Evolutionary conservation across 495 filamentous ascomycete species (phyloP).

Genomic region (Penicillium taxi): DNA sequence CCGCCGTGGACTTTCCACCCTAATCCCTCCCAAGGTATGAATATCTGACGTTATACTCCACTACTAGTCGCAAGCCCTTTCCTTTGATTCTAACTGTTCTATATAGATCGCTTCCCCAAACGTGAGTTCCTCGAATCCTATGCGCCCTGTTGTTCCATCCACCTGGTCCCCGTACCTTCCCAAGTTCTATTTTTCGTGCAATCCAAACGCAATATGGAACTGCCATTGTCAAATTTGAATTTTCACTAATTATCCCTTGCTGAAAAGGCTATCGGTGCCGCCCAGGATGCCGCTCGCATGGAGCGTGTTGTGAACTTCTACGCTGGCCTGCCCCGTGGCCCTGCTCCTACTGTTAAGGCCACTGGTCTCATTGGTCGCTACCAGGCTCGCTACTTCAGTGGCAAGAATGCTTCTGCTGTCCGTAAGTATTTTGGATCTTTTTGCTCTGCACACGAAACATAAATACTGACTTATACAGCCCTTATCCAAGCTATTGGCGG

Average conservation of each 20-base stretch:
- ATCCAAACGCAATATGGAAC: conserved; percentile 5
- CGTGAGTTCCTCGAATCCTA: conserved; percentile 48
- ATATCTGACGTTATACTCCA: conserved; percentile 5
- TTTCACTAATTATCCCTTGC: conserved; percentile 20
- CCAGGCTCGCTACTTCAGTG: conserved; percentile 80
- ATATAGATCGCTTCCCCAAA: conserved; percentile 80
- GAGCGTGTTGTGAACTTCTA: conserved; percentile 96
- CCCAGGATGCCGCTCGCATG: conserved; percentile 92
- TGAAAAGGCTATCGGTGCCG: conserved; percentile 80
- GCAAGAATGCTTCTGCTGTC: conserved; percentile 75
- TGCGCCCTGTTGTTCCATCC: conserved; percentile 4
- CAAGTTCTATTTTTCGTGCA: conserved; percentile 19
- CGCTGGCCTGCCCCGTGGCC: conserved; percentile 86
- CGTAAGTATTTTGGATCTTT: conserved; percentile 54
- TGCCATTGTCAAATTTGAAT: neutral
- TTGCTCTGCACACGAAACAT: neutral
- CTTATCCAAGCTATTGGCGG: conserved; percentile 74
- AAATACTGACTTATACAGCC: conserved; percentile 46
- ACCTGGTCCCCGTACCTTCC: conserved; percentile 16
- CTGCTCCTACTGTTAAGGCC: conserved; percentile 69
- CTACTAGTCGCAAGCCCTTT: neutral
- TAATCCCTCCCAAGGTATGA: conserved; percentile 95
- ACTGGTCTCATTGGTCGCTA: conserved; percentile 79
- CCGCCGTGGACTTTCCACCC: conserved; percentile 86
- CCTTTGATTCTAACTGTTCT: conserved; percentile 22